Evolutionary conservation across 371 early-diverging fungal genomes (phyloP), one percentile per base, ranked within the genome.

Genomic region (Mortierella sp.): DNA sequence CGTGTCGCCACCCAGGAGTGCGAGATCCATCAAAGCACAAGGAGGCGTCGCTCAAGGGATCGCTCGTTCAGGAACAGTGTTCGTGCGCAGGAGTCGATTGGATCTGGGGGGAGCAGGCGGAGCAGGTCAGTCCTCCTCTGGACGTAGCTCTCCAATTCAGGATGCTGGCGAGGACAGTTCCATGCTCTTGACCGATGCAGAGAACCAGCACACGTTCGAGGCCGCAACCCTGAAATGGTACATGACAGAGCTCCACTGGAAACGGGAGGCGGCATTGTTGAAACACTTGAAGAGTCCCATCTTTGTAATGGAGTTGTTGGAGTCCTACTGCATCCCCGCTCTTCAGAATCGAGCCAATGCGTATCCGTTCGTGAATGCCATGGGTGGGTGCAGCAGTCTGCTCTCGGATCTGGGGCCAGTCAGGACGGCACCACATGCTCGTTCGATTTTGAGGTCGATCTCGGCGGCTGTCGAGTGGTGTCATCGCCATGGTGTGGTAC

Each of bases 271-370:
- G 0, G 78, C 78, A 0, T 37, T 76, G 57, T 43, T 76, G 55
- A 76, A 76, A 42, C 78, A 70, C 24, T 39, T 76, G 23, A 76
- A 76, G 55, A 70, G 70, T 21, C 78, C 78, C n/a, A 76, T 76
- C 49, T 76, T 76, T 54, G 65, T 76, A 12, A 64, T 76, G 60
- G 78, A 76, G 51, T 32, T 76, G 2, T 14, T 76, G 17, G 78
- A 69, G 37, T 76, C 78, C 7, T 76, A 70, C 43, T 60, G 61
- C 31, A 76, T 76, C 48, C 78, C 78, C 4, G 52, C 78, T 5
- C 65, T 76, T n/a, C 70, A 76, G 57, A 53, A 60, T 50, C 54
- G 70, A 6, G 61, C 70, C 23, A 44, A 57, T 19, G 56, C 70
- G 1, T 76, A 70, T 31, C 78, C 78, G 14, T 76, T 70, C 39